These are phyloP conservation scores for Tolypocladium album DNA, from an alignment of 2,329 filamentous ascomycete genomes.

Conservation along the genomic window DNA sequence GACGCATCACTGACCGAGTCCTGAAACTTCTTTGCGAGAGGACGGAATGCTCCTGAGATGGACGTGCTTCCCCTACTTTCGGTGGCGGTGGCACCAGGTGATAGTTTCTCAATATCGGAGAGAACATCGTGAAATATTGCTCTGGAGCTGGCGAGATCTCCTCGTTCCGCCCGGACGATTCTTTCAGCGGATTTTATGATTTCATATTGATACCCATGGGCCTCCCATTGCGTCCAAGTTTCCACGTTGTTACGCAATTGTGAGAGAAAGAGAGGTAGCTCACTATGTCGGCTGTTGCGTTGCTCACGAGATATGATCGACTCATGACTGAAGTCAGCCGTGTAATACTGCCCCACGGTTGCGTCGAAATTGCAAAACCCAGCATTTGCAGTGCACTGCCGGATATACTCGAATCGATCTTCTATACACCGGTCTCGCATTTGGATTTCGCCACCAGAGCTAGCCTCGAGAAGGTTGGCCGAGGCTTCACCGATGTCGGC, in stretches of 20 bases:
- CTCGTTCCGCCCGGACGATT: background rate
- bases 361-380: slow-evolving; percentile 1
- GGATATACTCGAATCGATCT: slow-evolving; percentile 2
- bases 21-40: background rate
- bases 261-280: slow-evolving; percentile 1
- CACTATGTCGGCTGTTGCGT: slow-evolving; percentile 1
- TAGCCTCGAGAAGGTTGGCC: background rate
- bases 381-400: background rate
- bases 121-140: background rate
- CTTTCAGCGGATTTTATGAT: slow-evolving; percentile 3
- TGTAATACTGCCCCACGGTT: slow-evolving; percentile 1
- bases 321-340: slow-evolving; percentile 1
- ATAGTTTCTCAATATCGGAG: background rate
- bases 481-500: background rate
- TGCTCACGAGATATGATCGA: slow-evolving; percentile 2
- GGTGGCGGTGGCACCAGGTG: background rate
- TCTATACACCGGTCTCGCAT: background rate
- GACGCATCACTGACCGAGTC: background rate
- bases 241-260: slow-evolving; percentile 1
- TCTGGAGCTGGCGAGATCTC: background rate
- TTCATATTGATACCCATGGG: slow-evolving; percentile 3
- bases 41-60: background rate
- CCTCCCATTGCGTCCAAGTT: slow-evolving; percentile 3
- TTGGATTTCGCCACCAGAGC: background rate
- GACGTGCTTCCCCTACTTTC: background rate